Evolutionary conservation across 1,284 basidiomycete species (phyloP).

Genomic region (Fereydounia khargensis): DNA sequence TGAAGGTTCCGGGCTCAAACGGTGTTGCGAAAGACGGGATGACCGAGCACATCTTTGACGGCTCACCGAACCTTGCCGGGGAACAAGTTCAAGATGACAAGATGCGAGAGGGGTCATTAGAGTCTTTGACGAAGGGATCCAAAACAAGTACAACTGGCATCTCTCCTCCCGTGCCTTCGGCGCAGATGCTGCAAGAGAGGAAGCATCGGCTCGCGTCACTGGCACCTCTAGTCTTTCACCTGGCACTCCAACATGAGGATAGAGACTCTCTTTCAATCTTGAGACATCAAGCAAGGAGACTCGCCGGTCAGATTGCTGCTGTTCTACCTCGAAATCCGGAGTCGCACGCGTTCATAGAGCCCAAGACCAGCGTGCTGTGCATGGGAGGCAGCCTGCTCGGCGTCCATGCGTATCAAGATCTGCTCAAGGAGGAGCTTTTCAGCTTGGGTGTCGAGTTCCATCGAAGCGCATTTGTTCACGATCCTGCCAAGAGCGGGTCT

Average conservation of each 20-base stretch:
- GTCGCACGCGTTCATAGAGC: not conserved
- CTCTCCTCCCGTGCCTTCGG: no score
- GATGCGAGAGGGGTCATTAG: no score
- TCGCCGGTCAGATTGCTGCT: constrained; percentile 8
- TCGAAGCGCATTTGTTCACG: constrained; percentile 10
- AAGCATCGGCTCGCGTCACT: constrained; percentile 24
- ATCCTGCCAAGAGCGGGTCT: constrained; percentile 19
- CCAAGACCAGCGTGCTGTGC: constrained; percentile 11
- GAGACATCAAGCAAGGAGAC: constrained; percentile 2
- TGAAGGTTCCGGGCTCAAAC: no score
- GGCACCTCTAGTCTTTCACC: constrained; percentile 29
- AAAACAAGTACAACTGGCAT: not conserved
- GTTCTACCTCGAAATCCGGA: constrained; percentile 1
- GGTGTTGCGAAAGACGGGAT: no score
- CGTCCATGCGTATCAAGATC: constrained; percentile 6
- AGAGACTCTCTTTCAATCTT: constrained; percentile 7
- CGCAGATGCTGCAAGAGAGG: constrained; percentile 4
- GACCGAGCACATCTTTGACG: no score
- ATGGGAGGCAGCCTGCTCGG: constrained; percentile 21
- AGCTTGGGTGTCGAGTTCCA: constrained; percentile 6
- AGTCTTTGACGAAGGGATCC: not conserved
- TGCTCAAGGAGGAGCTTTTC: constrained; percentile 12
- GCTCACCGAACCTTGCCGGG: no score
- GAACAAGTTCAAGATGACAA: no score
- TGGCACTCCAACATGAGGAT: constrained; percentile 21